Evolutionary conservation across 495 filamentous ascomycete genomes (phyloP), one percentile per base, ranked within the genome.

Genomic region (Polyplosphaeria fusca): DNA sequence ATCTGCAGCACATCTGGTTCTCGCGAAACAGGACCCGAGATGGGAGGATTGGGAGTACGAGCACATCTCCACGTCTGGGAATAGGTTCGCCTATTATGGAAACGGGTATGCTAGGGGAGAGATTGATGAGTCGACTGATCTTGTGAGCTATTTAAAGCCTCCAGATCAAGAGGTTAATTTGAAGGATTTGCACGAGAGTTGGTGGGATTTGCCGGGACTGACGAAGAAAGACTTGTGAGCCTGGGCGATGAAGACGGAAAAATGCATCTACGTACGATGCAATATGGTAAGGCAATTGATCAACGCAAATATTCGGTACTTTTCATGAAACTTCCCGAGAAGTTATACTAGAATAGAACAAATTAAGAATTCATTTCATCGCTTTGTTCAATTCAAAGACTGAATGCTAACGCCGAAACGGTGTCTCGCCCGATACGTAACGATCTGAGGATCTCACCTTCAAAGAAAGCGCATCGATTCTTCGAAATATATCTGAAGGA

Each of bases 1-100:
- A 0, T 82, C 78, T 67, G 79, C 82, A 3, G 69, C 80, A 1
- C 79, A 82, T 60, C 67, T 78, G 23, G 82, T 81, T 11, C 76
- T 77, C 19, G 73, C 83, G 23, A 71, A 80, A 3, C 67, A 78
- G 20, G 78, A 85, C 42, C 84, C 84, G 1, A 71, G 86, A 13
- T 88, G 84, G 83, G 85, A 89, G 69, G 85, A 89, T 64, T 88
- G 74, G 72, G 84, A 88, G 52, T 87, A 83, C 66, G 76, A 75
- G 51, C 82, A 84, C 64, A 47, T 69, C 20, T 73, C 71, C 18
- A 56, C 61, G 0, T 73, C 69, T 50, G 76, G 74, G 3, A 82
- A 82, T 69, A 66, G 77, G n/a, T 82, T 80, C 65, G 79, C 74
- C 3, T 81, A 72, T 49, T 78, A 83, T 68, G 80, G 80, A 0